phyloP scores from a whole-genome alignment of 345 rosid species.

The Hevea brasiliensis region DNA sequence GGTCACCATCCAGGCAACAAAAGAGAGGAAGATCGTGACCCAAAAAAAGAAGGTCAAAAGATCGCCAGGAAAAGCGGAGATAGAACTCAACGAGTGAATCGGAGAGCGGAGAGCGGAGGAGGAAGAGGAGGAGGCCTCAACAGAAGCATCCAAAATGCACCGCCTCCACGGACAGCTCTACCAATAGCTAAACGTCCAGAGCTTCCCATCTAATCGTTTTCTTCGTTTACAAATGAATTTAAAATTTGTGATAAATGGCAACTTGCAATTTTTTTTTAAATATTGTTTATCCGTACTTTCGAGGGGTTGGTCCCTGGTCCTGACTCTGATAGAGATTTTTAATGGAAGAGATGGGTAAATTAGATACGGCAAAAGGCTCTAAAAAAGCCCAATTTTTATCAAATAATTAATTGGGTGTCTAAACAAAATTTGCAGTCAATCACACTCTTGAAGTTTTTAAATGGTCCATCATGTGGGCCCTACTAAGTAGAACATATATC shows the following conservation, averaged over 20 bases:
- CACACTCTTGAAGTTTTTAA: too few relatives aligned
- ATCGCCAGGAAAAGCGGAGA: not conserved
- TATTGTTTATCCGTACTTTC: constrained; percentile 4
- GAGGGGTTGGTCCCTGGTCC: constrained; percentile 5
- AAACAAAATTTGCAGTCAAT: too few relatives aligned
- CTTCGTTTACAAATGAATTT: not conserved
- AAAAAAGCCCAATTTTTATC: too few relatives aligned
- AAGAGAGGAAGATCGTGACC: not conserved
- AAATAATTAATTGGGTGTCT: too few relatives aligned
- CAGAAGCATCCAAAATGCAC: constrained; percentile 32
- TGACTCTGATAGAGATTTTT: not conserved
- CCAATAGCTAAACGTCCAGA: constrained; percentile 32
- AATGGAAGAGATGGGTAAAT: too few relatives aligned
- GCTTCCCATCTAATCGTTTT: constrained; percentile 31
- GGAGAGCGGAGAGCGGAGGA: not conserved
- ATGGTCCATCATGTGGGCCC: too few relatives aligned
- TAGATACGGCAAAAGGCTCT: too few relatives aligned
- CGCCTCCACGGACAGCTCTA: constrained; percentile 28
- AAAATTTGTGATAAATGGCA: not conserved
- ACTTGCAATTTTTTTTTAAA: not conserved
- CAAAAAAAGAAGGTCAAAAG: not conserved
- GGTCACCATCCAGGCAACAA: constrained; percentile 29
- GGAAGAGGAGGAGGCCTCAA: constrained; percentile 10
- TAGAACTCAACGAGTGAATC: not conserved
- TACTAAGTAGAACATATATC: too few relatives aligned